A percentile compares a stretch with the other conserved stretches of the same genome.
phyloP scores from a whole-genome alignment of 352 stramenopile genomes.

The Phytophthora megakarya region DNA sequence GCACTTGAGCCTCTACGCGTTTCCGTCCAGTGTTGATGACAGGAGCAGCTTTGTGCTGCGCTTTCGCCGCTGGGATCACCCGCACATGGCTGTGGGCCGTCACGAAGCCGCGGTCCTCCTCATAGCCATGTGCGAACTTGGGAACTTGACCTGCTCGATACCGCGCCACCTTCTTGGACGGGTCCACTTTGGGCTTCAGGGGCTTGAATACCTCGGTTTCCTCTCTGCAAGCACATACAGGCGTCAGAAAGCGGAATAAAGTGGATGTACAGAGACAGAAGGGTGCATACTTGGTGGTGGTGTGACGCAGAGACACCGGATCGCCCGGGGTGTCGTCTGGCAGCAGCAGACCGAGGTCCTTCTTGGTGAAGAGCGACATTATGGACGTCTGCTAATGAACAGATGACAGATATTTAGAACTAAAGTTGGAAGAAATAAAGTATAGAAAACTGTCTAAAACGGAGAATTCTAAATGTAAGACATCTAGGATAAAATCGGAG shows the following conservation, averaged over 20 bases:
- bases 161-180: constrained; percentile 79
- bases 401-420: no score
- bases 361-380: constrained; percentile 91
- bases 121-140: constrained; percentile 71
- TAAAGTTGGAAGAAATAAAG: no score
- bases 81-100: constrained; percentile 73
- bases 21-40: constrained; percentile 37
- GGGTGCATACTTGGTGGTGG: constrained; percentile 54
- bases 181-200: constrained; percentile 81
- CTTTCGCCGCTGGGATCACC: constrained; percentile 25
- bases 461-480: no score
- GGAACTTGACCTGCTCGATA: constrained; percentile 86
- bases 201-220: constrained; percentile 74
- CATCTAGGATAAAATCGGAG: background rate
- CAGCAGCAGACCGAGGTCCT: constrained; percentile 81
- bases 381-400: no score
- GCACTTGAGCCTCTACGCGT: constrained; percentile 67
- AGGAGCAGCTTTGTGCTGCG: constrained; percentile 25
- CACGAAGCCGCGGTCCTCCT: constrained; percentile 82
- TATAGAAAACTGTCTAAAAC: no score
- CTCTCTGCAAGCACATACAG: constrained; percentile 41
- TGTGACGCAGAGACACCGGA: constrained; percentile 80
- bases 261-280: background rate
- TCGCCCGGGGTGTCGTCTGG: constrained; percentile 82
- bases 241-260: constrained; percentile 2